Base-by-base conservation (phyloP, 1,284 basidiomycete species). In the Puccinia sorghi region DNA sequence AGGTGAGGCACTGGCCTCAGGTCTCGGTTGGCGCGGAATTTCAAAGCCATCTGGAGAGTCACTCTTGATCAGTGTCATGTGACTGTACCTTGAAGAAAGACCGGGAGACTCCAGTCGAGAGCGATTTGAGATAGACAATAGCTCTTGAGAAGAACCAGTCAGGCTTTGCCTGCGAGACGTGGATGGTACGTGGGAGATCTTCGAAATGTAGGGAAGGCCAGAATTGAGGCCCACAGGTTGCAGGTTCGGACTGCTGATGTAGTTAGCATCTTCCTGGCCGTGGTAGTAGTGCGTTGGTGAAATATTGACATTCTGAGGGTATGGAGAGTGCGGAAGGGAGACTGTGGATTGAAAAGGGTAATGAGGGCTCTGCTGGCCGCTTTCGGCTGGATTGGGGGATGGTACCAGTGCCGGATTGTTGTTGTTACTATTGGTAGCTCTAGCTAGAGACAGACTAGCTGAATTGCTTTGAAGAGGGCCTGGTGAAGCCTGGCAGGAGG, bases 301-400 rank as follows among this genome's bases (percentile, higher is more conserved):
- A 57, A 57, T 59, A 15, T 67, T 43, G n/a, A 52, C 66, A 69
- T 69, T 27, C 25, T 57, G 48, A 5, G 64, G 39, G 41, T 77
- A 77, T 2, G 48, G 66, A 8, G 63, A 67, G n/a, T 77, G 64
- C 17, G 74, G 52, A 5, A 77, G 37, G 39, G 74, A 39, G 27
- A 78, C 46, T 1, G 76, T 32, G 5, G 76, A 71, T 13, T 59
- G 54, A n/a, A 78, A 78, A 25, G 54, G 41, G 56, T 71, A 78
- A 56, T 78, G 76, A 63, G 67, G 5, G 32, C 32, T 32, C 15
- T 70, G 67, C 6, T 70, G 27, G 27, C 69, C 41, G n/a, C 46
- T 54, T 41, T 78, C 67, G 12, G 69, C 25, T 11, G 66, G 56
- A 50, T 56, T 69, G 12, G 76, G 27, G 13, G 67, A 72, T 15